These are phyloP conservation scores for Pichia sp. DNA, from an alignment of 1,139 yeast species.

Conservation along the genomic window DNA sequence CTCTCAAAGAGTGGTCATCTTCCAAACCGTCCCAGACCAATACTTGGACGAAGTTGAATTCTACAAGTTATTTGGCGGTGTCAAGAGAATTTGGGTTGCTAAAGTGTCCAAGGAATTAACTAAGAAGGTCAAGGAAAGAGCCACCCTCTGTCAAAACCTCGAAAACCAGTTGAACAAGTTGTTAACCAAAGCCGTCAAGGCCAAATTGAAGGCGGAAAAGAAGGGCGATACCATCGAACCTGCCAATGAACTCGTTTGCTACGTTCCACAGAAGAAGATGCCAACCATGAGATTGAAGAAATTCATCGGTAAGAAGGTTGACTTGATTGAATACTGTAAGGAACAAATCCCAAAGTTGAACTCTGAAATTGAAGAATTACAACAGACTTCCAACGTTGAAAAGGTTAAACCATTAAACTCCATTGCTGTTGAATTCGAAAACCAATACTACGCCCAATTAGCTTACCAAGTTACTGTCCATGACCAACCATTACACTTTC, in stretches of 20 bases:
- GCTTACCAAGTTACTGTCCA: constrained; percentile 61
- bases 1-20: constrained; percentile 64
- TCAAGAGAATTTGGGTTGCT: constrained; percentile 60
- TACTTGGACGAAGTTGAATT: constrained; percentile 51
- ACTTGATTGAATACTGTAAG: constrained; percentile 57
- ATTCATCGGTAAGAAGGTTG: constrained; percentile 52
- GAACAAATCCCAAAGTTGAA: constrained; percentile 56
- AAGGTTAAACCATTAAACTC: constrained; percentile 51
- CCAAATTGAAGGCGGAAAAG: constrained; percentile 54
- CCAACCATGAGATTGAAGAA: constrained; percentile 57
- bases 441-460: constrained; percentile 68
- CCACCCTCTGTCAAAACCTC: constrained; percentile 50
- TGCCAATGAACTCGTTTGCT: constrained; percentile 56
- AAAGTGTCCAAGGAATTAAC: constrained; percentile 55
- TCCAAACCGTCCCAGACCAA: constrained; percentile 58
- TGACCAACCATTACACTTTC: constrained; percentile 51
- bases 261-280: constrained; percentile 56
- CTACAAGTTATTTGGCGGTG: constrained; percentile 58
- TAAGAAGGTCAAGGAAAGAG: constrained; percentile 54
- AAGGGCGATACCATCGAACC: constrained; percentile 55
- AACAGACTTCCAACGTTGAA: constrained; percentile 39
- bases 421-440: constrained; percentile 67
- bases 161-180: constrained; percentile 60
- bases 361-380: constrained; percentile 51
- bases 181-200: constrained; percentile 54